Evolutionary conservation across 352 stramenopile genomes (phyloP), one percentile per base, ranked within the genome.

Genomic region (Phytophthora idaei): DNA sequence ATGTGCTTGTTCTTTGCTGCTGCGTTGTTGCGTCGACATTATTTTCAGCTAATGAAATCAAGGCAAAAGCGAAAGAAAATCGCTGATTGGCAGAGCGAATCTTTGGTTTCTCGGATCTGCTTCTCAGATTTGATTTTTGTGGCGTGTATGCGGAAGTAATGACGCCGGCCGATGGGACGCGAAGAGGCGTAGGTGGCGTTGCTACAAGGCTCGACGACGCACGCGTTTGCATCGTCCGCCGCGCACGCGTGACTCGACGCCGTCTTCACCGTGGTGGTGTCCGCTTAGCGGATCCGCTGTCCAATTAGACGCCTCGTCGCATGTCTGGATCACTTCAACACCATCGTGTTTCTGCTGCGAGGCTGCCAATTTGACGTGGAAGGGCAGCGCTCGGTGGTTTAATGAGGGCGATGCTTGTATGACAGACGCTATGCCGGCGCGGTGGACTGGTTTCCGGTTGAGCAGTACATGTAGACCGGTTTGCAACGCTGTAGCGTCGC

Each of bases 1-100:
- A 68, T 41, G 45, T 63, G 61, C 52, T 48, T 25, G 60, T 62
- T 67, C 61, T 68, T 68, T 68, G 37, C 28, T 37, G 61, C 51
- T 6, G 36, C 6, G 32, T 48, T 41, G 34, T 32, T 50, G 12
- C 31, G 32, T 51, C 49, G 58, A 52, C 42, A 61, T 4, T 25
- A 21, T 6, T 45, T 45, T 25, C 17, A 11, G 12, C 39, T 11
- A 45, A 45, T 45, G 21, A 64, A 64, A 52, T n/a, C 41, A 5
- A 9, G 7, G 4, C 15, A 0, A 12, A 59, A 44, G 41, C 4
- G 5, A 45, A 8, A 45, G 39, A 45, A 45, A 45, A 21, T 27
- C 29, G 15, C 28, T 53, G 39, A 65, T 57, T 59, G 47, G 48
- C 15, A 34, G 44, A n/a, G 15, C 37, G 58, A 65, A 65, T 65